A percentile compares a stretch with the other conserved stretches of the same genome.
phyloP scores from a whole-genome alignment of 495 filamentous ascomycete species.

The Venustampulla echinocandica region DNA sequence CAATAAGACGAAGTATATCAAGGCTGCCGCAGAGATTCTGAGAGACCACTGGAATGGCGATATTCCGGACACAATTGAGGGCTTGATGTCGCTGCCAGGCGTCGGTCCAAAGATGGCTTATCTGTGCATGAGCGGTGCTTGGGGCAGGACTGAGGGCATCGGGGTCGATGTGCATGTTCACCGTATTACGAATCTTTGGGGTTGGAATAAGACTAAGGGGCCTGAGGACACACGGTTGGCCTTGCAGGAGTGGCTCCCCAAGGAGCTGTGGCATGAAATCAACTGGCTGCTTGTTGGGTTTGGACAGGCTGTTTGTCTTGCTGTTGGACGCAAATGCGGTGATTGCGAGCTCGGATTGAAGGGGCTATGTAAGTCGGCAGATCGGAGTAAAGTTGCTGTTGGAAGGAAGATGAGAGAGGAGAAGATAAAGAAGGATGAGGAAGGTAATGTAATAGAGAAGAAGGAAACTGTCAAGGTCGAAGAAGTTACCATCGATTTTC shows the following conservation, averaged over 20 bases:
- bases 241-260: conserved; percentile 77
- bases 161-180: conserved; percentile 66
- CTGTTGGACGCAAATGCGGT: conserved; percentile 70
- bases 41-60: conserved; percentile 60
- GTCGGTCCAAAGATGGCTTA: conserved; percentile 98
- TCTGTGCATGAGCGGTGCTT: conserved; percentile 67
- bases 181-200: conserved; percentile 93
- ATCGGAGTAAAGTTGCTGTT: conserved; percentile 42
- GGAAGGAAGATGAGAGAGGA: conserved; percentile 33
- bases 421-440: conserved; percentile 26
- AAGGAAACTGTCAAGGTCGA: conserved; percentile 21
- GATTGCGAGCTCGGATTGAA: conserved; percentile 68
- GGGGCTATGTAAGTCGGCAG: conserved; percentile 70
- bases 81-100: conserved; percentile 72
- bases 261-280: conserved; percentile 87
- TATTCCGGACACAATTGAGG: conserved; percentile 75
- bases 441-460: conserved; percentile 19
- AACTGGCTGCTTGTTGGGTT: conserved; percentile 87
- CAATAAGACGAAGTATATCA: conserved; percentile 86
- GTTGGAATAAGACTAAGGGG: conserved; percentile 69
- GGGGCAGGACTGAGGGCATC: conserved; percentile 51
- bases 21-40: conserved; percentile 64
- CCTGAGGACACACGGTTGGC: conserved; percentile 78
- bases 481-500: conserved; percentile 23
- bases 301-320: conserved; percentile 77